Base-by-base conservation (phyloP, 371 early-diverging fungal genomes). In the Synchytrium microbalum region DNA sequence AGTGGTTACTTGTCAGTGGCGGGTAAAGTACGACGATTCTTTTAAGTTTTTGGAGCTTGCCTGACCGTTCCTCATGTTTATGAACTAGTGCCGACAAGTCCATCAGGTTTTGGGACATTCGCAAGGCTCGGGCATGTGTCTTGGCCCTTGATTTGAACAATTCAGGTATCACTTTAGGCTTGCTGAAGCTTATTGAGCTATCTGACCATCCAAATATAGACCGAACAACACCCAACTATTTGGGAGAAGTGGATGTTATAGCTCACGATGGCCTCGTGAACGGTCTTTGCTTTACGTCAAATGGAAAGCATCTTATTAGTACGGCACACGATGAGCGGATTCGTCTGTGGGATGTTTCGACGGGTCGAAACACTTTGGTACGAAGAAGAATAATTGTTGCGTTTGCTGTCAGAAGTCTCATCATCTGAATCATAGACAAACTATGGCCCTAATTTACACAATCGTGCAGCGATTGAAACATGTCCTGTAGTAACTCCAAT, bases 101-200 rank as follows among this genome's bases (percentile, higher is more conserved):
- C 1, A 74, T 88, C 3, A 79, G 83, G 3, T 67, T 90, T 30
- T 93, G 93, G 93, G 93, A 93, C 67, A 84, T 92, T 38, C 84
- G 93, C 60, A 82, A 85, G 58, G 84, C 90, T 2, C 71, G 75
- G 30, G 67, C 84, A 1, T 81, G 84, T 54, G 59, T 90, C 2
- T 72, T 76, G 62, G 76, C 83, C 1, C 66, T 87, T 25, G 86
- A 87, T 64, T 79, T 82, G 56, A 79, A 86, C 62, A 82, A 85
- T 65, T 70, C 77, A 27, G 70, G 51, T 51, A 14, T 51, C 57
- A 31, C 32, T 38, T 2, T 13, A 31, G 27, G 13, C 58, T 25
- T 16, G 32, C 8, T 57, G 27, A 8, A 54, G 28, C n/a, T 54
- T 58, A 27, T 55, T 58, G 60, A 52, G 63, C 51, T 10, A 8